phyloP scores from a whole-genome alignment of 1,284 basidiomycete genomes.

The Cryptococcus wingfieldii region DNA sequence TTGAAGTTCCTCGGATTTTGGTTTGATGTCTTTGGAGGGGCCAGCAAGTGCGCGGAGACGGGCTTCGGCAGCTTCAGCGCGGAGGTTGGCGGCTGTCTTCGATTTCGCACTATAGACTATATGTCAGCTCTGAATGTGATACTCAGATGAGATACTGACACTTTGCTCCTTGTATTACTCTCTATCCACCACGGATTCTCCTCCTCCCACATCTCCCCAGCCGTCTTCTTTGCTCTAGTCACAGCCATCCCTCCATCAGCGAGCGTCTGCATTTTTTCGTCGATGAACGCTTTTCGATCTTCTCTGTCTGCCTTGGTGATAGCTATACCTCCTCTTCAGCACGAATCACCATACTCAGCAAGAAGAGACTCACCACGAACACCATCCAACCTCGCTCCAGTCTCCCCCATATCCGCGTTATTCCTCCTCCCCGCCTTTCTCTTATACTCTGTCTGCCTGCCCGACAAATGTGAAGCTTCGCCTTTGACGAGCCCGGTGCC shows the following conservation, averaged over 20 bases:
- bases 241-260: conserved; percentile 18
- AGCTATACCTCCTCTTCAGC: conserved; percentile 13
- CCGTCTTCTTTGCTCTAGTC: conserved; percentile 28
- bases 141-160: conserved; percentile 18
- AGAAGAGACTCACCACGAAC: conserved; percentile 22
- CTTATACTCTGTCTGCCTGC: conserved; percentile 39
- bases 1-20: neutral
- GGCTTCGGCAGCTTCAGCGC: conserved; percentile 40
- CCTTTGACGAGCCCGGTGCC: conserved; percentile 35
- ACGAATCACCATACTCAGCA: neutral
- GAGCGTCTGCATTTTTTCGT: conserved; percentile 14
- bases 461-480: conserved; percentile 39
- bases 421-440: conserved; percentile 34
- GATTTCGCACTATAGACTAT: conserved; percentile 31
- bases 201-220: conserved; percentile 28
- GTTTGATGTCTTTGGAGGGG: conserved; percentile 7
- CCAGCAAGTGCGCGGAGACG: conserved; percentile 24
- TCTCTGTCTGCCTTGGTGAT: conserved; percentile 40
- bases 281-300: conserved; percentile 25
- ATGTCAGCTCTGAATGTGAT: neutral
- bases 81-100: conserved; percentile 37
- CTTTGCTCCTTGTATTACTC: conserved; percentile 37
- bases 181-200: conserved; percentile 42
- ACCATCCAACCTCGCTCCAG: conserved; percentile 34
- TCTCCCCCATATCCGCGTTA: conserved; percentile 40